Base-by-base conservation (phyloP, 2,329 filamentous ascomycete species). In the Hortaea werneckii region DNA sequence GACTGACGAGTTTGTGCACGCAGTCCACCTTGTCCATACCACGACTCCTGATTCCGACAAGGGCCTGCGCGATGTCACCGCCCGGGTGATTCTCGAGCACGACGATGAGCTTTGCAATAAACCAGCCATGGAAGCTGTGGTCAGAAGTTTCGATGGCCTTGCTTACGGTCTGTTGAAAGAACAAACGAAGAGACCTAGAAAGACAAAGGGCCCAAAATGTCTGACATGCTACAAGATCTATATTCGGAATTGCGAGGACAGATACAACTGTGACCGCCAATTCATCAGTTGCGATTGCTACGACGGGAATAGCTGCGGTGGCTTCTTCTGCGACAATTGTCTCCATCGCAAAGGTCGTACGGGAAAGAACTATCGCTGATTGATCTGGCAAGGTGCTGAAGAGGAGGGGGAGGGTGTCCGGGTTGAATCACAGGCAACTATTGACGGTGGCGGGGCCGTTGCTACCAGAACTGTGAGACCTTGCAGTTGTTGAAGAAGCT, bases 31-130 rank as follows among this genome's bases (percentile, higher is more conserved):
- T 41, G 67, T 61, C 5, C 69, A 67, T 55, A 64, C 65, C 40
- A 61, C 58, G 28, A 69, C 67, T 28, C 61, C 67, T 42, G 66
- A 69, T 45, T 59, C 57, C 10, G 65, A 67, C 49, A 63, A 65
- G 20, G 66, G 65, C 7, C 60, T 69, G 26, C 60, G 67, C 8
- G 37, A 43, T 5, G 20, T 47, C 9, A 56, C 61, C 5, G 44
- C 52, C 9, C 47, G 57, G 6, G 59, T 51, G 0, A 51, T 65
- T 5, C 40, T 51, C 0, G 45, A 50, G 39, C 55, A 57, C 38
- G 44, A 54, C 26, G 29, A 45, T 1, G 40, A 28, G 6, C 43
- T 60, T 10, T 20, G 20, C 20, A 4, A 20, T 4, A 46, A 57
- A 6, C 45, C 51, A 2, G 55, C 49, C 29, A 46, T 53, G 0